Conservation (phyloP, 768 basidiomycete genomes). For the Myochromella boudieri region DNA sequence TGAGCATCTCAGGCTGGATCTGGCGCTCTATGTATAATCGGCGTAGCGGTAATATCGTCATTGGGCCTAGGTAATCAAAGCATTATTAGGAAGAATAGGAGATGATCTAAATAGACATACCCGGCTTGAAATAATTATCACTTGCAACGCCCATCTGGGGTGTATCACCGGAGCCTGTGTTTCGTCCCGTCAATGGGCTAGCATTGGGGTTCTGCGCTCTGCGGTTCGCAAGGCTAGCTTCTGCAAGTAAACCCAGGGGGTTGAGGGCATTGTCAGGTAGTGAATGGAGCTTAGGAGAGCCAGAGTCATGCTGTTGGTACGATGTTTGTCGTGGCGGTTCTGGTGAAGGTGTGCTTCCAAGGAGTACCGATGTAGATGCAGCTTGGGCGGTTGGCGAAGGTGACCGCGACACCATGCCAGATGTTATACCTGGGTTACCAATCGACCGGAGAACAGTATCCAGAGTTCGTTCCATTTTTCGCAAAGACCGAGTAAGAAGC, state of each 20-base stretch:
- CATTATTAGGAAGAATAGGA: constrained; percentile 2
- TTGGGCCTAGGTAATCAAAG: constrained; percentile 57
- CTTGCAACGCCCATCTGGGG: constrained; percentile 77
- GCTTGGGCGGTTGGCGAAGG: constrained; percentile 66
- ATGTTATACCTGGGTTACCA: constrained; percentile 76
- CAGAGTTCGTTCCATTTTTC: constrained; percentile 91
- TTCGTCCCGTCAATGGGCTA: constrained; percentile 38
- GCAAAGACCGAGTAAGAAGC: constrained; percentile 73
- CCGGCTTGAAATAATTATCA: constrained; percentile 90
- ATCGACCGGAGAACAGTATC: constrained; percentile 90
- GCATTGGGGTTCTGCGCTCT: constrained; percentile 50
- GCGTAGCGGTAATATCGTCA: constrained; percentile 83
- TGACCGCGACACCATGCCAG: constrained; percentile 80
- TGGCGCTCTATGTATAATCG: constrained; percentile 85
- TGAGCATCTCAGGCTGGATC: constrained; percentile 92
- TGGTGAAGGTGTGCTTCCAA: constrained; percentile 49
- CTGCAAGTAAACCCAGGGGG: constrained; percentile 89
- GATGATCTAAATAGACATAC: constrained; percentile 36
- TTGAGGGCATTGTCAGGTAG: constrained; percentile 92
- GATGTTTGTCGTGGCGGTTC: constrained; percentile 38
- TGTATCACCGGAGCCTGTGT: constrained; percentile 34
- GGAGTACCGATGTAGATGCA: constrained; percentile 57
- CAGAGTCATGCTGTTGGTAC: constrained; percentile 30
- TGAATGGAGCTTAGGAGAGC: constrained; percentile 86
- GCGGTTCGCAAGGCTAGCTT: constrained; percentile 80